phyloP scores from a whole-genome alignment of 306 rosid genomes.

The Rubus parviflorus region DNA sequence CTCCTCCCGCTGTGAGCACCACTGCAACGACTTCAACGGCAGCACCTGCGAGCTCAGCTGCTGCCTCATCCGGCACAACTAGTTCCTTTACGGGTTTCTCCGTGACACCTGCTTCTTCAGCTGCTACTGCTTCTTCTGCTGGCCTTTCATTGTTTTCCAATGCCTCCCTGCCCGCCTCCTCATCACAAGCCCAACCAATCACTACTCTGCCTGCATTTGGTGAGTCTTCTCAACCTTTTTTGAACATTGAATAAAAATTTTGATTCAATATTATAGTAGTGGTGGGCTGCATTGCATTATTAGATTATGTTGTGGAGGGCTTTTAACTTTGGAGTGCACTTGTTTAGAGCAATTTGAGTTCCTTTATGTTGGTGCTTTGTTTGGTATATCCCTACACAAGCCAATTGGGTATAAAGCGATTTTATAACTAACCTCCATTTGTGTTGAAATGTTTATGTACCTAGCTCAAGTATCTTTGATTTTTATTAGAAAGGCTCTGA shows the following conservation, averaged over 20 bases:
- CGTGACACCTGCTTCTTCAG: slow-evolving; percentile 50
- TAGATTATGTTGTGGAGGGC: background rate
- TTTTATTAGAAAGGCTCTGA: slow-evolving; percentile 4
- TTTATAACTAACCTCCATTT: background rate
- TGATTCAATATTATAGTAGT: background rate
- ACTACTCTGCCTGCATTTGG: slow-evolving; percentile 45
- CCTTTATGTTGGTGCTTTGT: background rate
- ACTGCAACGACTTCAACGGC: slow-evolving; percentile 30
- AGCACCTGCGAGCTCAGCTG: slow-evolving; percentile 32
- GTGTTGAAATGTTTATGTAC: background rate
- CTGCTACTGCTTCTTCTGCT: slow-evolving; percentile 33
- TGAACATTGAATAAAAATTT: background rate
- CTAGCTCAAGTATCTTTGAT: background rate
- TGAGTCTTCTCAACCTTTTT: slow-evolving; percentile 26
- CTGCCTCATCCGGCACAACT: slow-evolving; percentile 34
- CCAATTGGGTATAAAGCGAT: background rate
- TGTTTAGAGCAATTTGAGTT: background rate
- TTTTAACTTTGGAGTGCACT: background rate
- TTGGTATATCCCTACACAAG: background rate
- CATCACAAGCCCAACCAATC: slow-evolving; percentile 47
- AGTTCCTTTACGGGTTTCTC: slow-evolving; percentile 46
- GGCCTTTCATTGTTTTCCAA: slow-evolving; percentile 47
- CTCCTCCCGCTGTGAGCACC: slow-evolving; percentile 20
- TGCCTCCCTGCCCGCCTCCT: slow-evolving; percentile 32
- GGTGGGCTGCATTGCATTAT: background rate